Evolutionary conservation across 1,139 yeast species (phyloP), one percentile per base, ranked within the genome.

Genomic region (Yamadazyma dendronema): DNA sequence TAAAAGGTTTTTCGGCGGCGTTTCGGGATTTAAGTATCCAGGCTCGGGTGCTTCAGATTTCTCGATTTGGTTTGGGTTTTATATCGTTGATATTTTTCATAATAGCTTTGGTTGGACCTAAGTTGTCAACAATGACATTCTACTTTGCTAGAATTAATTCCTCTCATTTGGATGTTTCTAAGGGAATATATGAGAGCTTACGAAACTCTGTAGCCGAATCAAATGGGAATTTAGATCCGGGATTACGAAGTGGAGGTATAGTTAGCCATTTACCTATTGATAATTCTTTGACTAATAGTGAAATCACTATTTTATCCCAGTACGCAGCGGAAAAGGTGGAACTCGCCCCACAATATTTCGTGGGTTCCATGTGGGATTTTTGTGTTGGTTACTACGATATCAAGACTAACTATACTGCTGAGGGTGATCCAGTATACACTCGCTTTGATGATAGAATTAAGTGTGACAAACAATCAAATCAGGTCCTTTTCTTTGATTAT

Each of bases 271-370:
- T 59, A 26, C 69, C 72, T 1, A 49, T 61, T 3, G 76, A 62
- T 40, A 44, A 58, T 17, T 53, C 71, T 0, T 54, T 77, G 21
- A 73, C 81, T 3, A 72, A 78, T 36, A 72, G 81, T 2, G 80
- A 77, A 42, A 68, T 78, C 22, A 47, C 59, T 8, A 56, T 77
- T 4, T 54, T 78, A 28, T 61, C 78, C 0, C 56, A 64, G 10
- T 77, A 77, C 44, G 74, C 80, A 2, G 61, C 64, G 38, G 56
- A 58, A 4, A 72, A 74, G 47, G 78, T 77, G n/a, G 59, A 62
- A 5, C 48, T 54, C 23, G 74, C 80, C 0, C 82, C 84, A 0
- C 81, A 78, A 48, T 68, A 61, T 43, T 63, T 76, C 9, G 46
- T 62, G 6, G 60, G 74, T 0, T 65, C 73, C 2, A 40, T 74